Conservation (phyloP, 192 early-diverging fungal genomes). For the Podila clonocystis region DNA sequence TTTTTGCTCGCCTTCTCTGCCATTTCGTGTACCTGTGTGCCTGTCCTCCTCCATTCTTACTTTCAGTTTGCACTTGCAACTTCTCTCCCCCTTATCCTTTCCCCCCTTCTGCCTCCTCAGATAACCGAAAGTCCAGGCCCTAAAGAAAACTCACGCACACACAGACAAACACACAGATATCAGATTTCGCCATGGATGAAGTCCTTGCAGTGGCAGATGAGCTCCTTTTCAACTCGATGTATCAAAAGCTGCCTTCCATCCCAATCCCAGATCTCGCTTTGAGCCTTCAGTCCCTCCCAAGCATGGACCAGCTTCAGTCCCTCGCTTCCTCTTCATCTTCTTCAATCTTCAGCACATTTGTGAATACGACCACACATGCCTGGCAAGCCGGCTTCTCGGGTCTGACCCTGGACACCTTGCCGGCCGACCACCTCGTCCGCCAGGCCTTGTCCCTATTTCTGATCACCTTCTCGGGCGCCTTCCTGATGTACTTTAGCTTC, state of each 20-base stretch:
- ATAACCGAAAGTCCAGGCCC: too few relatives aligned
- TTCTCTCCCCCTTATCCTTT: too few relatives aligned
- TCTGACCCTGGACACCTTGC: conserved; percentile 31
- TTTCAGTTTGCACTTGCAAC: too few relatives aligned
- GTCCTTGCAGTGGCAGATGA: conserved; percentile 6
- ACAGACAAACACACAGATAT: too few relatives aligned
- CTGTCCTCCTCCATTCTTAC: too few relatives aligned
- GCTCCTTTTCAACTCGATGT: conserved; percentile 62
- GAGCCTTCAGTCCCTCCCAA: conserved; percentile 43
- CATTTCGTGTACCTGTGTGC: too few relatives aligned
- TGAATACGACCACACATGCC: conserved; percentile 38
- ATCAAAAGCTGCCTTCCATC: conserved; percentile 56
- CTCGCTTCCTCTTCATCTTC: conserved; percentile 46
- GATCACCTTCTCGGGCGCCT: conserved; percentile 75
- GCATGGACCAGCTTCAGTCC: conserved; percentile 4
- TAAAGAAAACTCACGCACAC: too few relatives aligned
- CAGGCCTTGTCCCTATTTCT: conserved; percentile 79
- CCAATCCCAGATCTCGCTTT: conserved; percentile 54
- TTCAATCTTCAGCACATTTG: conserved; percentile 15
- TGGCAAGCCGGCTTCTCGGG: conserved; percentile 45
- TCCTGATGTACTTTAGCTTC: conserved; percentile 84
- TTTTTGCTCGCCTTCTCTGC: too few relatives aligned
- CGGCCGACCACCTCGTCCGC: conserved; percentile 74
- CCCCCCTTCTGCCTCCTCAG: too few relatives aligned
- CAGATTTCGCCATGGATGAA: too few relatives aligned